A percentile compares a stretch with the other conserved stretches of the same genome.
These are phyloP conservation scores for Esteya vermicola DNA, from an alignment of 2,329 filamentous ascomycete genomes.

Conservation along the genomic window DNA sequence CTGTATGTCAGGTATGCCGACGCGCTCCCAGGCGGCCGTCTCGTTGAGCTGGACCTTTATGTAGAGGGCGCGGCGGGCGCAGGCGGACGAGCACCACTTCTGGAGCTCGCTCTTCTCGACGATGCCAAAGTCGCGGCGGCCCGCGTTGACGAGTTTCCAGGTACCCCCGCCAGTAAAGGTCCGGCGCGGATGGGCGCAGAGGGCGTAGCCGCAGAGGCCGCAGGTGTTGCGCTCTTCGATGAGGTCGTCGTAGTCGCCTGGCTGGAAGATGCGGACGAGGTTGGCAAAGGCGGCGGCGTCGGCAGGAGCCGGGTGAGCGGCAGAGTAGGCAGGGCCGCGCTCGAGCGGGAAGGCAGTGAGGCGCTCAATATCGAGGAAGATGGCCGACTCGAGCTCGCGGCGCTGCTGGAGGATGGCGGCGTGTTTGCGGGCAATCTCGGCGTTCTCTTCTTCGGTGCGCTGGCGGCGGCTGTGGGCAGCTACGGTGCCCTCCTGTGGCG, in stretches of 20 bases:
- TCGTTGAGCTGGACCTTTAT: constrained; percentile 80
- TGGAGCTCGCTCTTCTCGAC: constrained; percentile 60
- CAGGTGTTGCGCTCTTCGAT: constrained; percentile 81
- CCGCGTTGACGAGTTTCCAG: constrained; percentile 49
- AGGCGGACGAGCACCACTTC: constrained; percentile 74
- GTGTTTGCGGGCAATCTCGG: constrained; percentile 63
- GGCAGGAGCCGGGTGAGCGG: constrained; percentile 35
- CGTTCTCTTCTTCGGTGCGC: constrained; percentile 26
- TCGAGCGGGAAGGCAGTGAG: constrained; percentile 47
- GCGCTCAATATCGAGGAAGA: constrained; percentile 56
- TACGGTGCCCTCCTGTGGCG: not conserved
- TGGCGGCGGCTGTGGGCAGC: constrained; percentile 14
- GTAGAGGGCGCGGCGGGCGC: constrained; percentile 67
- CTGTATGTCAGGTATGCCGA: constrained; percentile 37
- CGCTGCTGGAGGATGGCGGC: constrained; percentile 70
- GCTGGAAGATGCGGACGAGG: constrained; percentile 62
- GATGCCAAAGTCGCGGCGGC: constrained; percentile 45
- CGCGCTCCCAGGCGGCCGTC: constrained; percentile 72
- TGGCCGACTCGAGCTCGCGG: constrained; percentile 61
- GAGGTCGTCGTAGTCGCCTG: constrained; percentile 77
- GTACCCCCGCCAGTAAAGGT: constrained; percentile 42
- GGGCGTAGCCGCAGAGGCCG: constrained; percentile 65
- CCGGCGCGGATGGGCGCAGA: constrained; percentile 56
- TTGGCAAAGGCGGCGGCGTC: constrained; percentile 54
- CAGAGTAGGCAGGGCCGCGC: constrained; percentile 17